These are phyloP conservation scores for Ustilaginoidea virens DNA, from an alignment of 2,329 filamentous ascomycete genomes.

Conservation along the genomic window DNA sequence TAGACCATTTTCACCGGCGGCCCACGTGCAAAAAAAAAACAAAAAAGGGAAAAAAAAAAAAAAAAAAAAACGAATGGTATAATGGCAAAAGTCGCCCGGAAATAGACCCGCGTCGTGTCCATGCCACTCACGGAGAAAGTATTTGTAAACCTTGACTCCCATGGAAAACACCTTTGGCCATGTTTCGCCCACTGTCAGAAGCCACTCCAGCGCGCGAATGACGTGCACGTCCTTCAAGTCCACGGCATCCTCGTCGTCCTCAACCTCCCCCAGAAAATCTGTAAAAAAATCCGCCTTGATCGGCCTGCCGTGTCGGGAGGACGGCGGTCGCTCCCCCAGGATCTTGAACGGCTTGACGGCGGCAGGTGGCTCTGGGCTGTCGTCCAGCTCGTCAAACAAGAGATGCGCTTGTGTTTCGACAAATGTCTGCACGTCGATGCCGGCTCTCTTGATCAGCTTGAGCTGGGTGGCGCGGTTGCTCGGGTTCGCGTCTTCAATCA, in stretches of 20 bases:
- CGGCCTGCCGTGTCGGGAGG: constrained; percentile 35
- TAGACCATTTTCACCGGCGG: too few species aligned
- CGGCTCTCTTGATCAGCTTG: constrained; percentile 57
- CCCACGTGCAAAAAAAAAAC: too few species aligned
- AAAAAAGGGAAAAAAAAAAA: too few species aligned
- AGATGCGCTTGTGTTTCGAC: constrained; percentile 50
- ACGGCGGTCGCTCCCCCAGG: constrained; percentile 23
- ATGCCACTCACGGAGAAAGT: constrained; percentile 58
- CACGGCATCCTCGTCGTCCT: constrained; percentile 37
- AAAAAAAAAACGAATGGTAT: too few species aligned
- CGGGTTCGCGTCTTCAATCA: constrained; percentile 55
- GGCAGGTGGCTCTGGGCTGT: constrained; percentile 15
- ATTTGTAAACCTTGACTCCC: constrained; percentile 62
- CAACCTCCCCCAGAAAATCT: too few species aligned
- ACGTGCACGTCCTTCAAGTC: constrained; percentile 51
- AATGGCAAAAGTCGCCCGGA: too few species aligned
- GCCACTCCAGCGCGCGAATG: constrained; percentile 75
- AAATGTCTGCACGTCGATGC: constrained; percentile 58
- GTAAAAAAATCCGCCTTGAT: constrained; percentile 58
- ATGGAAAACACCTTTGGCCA: constrained; percentile 56
- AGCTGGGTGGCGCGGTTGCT: constrained; percentile 54
- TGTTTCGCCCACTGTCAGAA: constrained; percentile 55
- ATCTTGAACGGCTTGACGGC: constrained; percentile 34
- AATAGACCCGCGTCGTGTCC: too few species aligned
- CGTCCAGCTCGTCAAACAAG: constrained; percentile 32